Evolutionary conservation across 1,284 basidiomycete species (phyloP), one percentile per base, ranked within the genome.

Genomic region (Ganoderma sp.): DNA sequence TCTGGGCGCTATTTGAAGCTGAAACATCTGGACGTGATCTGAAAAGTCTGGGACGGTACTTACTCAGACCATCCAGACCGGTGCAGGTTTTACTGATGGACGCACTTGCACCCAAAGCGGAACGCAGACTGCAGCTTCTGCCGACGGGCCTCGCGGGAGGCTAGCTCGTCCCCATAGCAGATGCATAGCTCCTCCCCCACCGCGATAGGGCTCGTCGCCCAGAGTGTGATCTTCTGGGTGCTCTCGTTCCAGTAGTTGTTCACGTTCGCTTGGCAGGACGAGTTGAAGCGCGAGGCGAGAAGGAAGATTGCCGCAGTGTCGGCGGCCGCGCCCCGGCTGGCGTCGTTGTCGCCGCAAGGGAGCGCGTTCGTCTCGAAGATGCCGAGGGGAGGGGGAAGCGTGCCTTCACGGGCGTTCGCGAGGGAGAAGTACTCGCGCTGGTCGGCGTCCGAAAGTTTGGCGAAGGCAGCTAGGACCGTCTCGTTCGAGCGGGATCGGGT

Each of bases 151-250:
- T 72, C 71, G 32, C 80, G 80, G 0, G 74, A 68, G 19, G 81
- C 81, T 34, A 83, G 77, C 1, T 81, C 75, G 65, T 86, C 83
- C 63, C 84, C 79, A 71, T 90, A 90, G 67, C 82, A 85, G 70
- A 86, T 88, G 71, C 86, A 88, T 50, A 90, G 75, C 69, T 90
- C 88, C 69, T 90, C 87, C 7, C 84, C 88, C 8, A 74, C 73
- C 19, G 74, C 73, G 28, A 90, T 75, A 65, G 84, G 83, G 45
- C 81, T 69, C 43, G 73, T 60, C 9, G 73, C 75, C 50, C 75
- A 71, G 62, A 78, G 77, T 6, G 70, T 67, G 72, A 78, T 75
- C 22, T 73, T 64, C 6, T 63, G 25, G 9, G 28, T 61, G 1
- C 63, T 17, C 8, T 71, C 71, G 63, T 75, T 65, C 76, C 77